A percentile compares a stretch with the other conserved stretches of the same genome.
Conservation (phyloP, 345 rosid species). For the Psidium guajava region DNA sequence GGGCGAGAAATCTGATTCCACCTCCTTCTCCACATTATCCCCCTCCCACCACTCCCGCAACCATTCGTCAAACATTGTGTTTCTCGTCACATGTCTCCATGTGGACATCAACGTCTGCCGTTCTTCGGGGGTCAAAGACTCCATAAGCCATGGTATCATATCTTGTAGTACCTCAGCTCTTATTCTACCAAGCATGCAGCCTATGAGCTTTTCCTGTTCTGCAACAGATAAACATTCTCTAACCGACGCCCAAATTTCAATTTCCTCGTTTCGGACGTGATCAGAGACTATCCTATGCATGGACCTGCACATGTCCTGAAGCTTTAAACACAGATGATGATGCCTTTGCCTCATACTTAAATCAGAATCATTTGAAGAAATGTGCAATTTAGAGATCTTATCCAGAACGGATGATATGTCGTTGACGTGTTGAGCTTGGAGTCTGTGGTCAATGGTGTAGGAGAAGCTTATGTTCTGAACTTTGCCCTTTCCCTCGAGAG, state of each 20-base stretch:
- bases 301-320: constrained; percentile 48
- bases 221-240: constrained; percentile 42
- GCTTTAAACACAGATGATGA: constrained; percentile 39
- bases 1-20: constrained; percentile 9
- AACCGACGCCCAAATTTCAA: constrained; percentile 62
- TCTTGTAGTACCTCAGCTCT: constrained; percentile 61
- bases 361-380: constrained; percentile 13
- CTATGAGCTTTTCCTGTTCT: constrained; percentile 73
- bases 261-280: constrained; percentile 61
- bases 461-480: constrained; percentile 49
- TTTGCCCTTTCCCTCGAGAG: constrained; percentile 59
- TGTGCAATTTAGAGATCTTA: constrained; percentile 37
- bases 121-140: constrained; percentile 47
- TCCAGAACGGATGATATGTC: constrained; percentile 48
- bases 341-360: constrained; percentile 9
- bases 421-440: constrained; percentile 36
- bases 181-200: constrained; percentile 58
- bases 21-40: constrained; percentile 14
- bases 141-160: constrained; percentile 74
- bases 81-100: constrained; percentile 54
- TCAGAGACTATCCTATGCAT: constrained; percentile 56
- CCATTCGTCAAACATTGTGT: constrained; percentile 82
- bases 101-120: constrained; percentile 41
- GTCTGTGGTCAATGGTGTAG: constrained; percentile 59
- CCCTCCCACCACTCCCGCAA: constrained; percentile 76